These are phyloP conservation scores for Endocalyx cinctus DNA, from an alignment of 2,329 filamentous ascomycete genomes.

Conservation along the genomic window DNA sequence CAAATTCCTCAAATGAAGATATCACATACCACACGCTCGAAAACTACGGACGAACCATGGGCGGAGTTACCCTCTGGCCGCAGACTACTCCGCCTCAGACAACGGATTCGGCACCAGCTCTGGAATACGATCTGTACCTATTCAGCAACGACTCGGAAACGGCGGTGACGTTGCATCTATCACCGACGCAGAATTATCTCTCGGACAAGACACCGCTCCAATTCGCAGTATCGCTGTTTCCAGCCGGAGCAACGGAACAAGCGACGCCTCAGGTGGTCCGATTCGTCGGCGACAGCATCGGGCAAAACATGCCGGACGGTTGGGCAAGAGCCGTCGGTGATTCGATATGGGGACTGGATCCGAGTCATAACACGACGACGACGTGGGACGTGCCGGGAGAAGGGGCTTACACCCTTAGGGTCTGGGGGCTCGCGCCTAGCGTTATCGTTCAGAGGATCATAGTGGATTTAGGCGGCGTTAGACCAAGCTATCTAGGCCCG, in stretches of 20 bases:
- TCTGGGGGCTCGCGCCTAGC: conserved; percentile 49
- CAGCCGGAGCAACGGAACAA: conserved; percentile 24
- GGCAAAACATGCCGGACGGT: conserved; percentile 34
- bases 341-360: conserved; percentile 39
- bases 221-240: conserved; percentile 27
- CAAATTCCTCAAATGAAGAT: conserved; percentile 20
- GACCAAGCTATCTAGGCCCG: conserved; percentile 51
- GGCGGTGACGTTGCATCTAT: conserved; percentile 46
- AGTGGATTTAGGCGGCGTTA: conserved; percentile 49
- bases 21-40: conserved; percentile 49
- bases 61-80: conserved; percentile 54
- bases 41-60: conserved; percentile 53
- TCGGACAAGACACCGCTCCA: conserved; percentile 42
- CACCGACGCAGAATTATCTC: conserved; percentile 49
- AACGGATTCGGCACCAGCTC: conserved; percentile 44
- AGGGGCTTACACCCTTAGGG: conserved; percentile 43
- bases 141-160: conserved; percentile 46
- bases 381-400: conserved; percentile 34
- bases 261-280: conserved; percentile 28
- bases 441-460: conserved; percentile 54
- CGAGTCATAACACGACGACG: conserved; percentile 40
- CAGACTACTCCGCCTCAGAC: conserved; percentile 45
- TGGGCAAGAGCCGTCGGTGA: conserved; percentile 42
- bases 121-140: conserved; percentile 59
- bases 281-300: conserved; percentile 38